phyloP scores from a whole-genome alignment of 2,329 filamentous ascomycete genomes.

The Paraphaeosphaeria sporulosa region DNA sequence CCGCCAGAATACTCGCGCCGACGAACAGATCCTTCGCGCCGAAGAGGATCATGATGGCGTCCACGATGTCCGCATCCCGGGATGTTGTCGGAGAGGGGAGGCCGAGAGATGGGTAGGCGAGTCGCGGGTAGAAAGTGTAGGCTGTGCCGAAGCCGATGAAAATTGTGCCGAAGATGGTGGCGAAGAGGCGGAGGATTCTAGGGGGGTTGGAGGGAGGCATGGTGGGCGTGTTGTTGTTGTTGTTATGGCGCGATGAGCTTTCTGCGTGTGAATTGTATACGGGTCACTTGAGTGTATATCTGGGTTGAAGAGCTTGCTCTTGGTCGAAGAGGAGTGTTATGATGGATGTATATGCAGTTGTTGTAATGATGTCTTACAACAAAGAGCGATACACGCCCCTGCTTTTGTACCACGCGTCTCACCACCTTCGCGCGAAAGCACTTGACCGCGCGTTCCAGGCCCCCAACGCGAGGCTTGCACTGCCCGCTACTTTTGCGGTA shows the following conservation, averaged over 20 bases:
- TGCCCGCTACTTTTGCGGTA: not conserved
- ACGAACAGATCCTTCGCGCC: slow-evolving; percentile 61
- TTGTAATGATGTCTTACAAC: not conserved
- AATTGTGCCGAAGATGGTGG: slow-evolving; percentile 36
- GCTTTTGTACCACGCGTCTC: slow-evolving; percentile 1
- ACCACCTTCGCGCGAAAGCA: slow-evolving; percentile 7
- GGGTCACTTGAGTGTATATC: not conserved
- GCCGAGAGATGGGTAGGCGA: slow-evolving; percentile 50
- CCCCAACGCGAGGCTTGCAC: not conserved
- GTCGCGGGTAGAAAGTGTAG: slow-evolving; percentile 47
- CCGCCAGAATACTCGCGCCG: slow-evolving; percentile 50
- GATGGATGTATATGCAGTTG: not conserved
- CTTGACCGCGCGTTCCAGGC: slow-evolving; percentile 13
- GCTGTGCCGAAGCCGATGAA: slow-evolving; percentile 51
- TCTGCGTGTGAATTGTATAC: not conserved
- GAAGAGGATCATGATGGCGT: slow-evolving; percentile 57
- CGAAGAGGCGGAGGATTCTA: slow-evolving; percentile 19
- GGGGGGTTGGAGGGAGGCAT: slow-evolving; percentile 22
- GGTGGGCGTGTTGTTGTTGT: not conserved
- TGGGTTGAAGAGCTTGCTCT: not conserved
- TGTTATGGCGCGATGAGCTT: not conserved
- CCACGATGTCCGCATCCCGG: slow-evolving; percentile 50
- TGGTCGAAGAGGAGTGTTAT: not conserved
- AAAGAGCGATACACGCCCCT: not conserved
- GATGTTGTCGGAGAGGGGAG: slow-evolving; percentile 36